Evolutionary conservation across 495 filamentous ascomycete genomes (phyloP), one percentile per base, ranked within the genome.

Genomic region (Penicillium ucsense): DNA sequence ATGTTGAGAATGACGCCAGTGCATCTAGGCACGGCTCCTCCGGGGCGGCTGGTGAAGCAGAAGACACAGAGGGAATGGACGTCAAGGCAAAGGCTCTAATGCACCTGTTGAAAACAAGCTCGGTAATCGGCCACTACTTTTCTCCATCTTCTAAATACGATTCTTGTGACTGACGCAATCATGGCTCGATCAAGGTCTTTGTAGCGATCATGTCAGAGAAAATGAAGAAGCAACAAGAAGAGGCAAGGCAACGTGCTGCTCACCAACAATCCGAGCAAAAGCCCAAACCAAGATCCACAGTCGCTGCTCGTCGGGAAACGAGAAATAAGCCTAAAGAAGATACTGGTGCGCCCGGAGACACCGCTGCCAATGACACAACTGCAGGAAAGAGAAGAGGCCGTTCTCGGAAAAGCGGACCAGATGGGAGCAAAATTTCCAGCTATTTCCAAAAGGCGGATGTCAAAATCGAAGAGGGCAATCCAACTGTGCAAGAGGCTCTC

Each of bases 201-300:
- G 68, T 72, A 45, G 50, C 71, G 2, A 80, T 82, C 44, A 80
- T 82, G 77, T 68, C 79, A 12, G 67, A 76, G 32, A 80, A 81
- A 48, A 82, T 82, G 74, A 75, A 79, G 48, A 73, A 78, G 40
- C 77, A 81, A 46, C 75, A 81, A 55, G 77, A 81, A 33, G 72
- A 76, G 28, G 76, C 77, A 35, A 70, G 62, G 9, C 61, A 66
- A 8, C 67, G 70, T 43, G 70, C 75, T 3, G 65, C 71, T 33
- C 73, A 72, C 51, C 65, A 60, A 30, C 60, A 64, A 45, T 65
- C 30, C 10, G 50, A 43, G 36, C 8, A 48, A n/a, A 57, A 61
- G 35, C 3, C 58, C 8, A 37, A 40, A 12, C 29, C 51, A 6
- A 44, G 59, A 6, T 12, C 60, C 5, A 45, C 33, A 12, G 10